Conservation (phyloP, 2,329 filamentous ascomycete genomes). For the Mariannaea sp. region DNA sequence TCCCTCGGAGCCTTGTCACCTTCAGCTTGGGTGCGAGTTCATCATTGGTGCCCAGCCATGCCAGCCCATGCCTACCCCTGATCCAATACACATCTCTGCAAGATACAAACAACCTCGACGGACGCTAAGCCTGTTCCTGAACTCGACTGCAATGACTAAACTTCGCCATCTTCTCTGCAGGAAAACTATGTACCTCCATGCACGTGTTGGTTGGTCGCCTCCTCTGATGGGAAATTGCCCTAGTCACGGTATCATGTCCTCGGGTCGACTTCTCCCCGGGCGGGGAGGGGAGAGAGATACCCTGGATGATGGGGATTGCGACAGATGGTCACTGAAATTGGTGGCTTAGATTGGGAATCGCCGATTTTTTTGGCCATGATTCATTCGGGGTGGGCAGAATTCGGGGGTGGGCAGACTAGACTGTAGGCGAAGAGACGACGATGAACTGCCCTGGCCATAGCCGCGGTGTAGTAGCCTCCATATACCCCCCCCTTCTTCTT, state of each 20-base stretch:
- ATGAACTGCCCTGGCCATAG: conserved; percentile 12
- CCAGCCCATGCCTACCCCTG: neutral
- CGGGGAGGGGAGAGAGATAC: no score
- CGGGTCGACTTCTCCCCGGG: conserved; percentile 9
- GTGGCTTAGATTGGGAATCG: conserved; percentile 30
- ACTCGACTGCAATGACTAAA: conserved; percentile 20
- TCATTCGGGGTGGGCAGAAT: conserved; percentile 11
- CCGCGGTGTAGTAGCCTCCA: conserved; percentile 10
- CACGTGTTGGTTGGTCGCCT: conserved; percentile 7
- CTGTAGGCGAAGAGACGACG: neutral
- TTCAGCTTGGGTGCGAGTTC: neutral
- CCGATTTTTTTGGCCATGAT: conserved; percentile 30
- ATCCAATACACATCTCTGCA: conserved; percentile 20
- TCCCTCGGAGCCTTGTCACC: neutral
- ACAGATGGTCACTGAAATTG: conserved; percentile 10
- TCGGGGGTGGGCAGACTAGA: conserved; percentile 11
- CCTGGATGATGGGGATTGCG: conserved; percentile 16
- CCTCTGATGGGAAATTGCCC: conserved; percentile 31
- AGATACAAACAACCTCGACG: conserved; percentile 16
- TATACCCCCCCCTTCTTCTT: conserved; percentile 42
- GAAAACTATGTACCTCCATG: no score
- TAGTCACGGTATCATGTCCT: conserved; percentile 7
- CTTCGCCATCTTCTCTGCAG: neutral
- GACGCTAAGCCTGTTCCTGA: conserved; percentile 43
- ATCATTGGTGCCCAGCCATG: neutral